Base-by-base conservation (phyloP, 176 grass and related monocot species). In the Phyllostachys edulis region DNA sequence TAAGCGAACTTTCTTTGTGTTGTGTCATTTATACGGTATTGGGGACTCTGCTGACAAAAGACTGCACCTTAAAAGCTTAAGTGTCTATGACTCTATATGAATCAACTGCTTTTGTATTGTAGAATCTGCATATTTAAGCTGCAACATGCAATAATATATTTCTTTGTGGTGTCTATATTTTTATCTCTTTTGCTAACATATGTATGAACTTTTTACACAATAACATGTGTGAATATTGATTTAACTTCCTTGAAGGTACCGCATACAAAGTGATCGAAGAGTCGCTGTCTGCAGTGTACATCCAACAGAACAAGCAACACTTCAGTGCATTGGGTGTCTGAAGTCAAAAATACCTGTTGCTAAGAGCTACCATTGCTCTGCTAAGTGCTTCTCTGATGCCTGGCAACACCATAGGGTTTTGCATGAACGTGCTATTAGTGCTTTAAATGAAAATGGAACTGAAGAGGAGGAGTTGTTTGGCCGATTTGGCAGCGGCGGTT, bases 301-400 rank as follows among this genome's bases (percentile, higher is more conserved):
- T 77, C 94, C 92, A 62, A 89, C 88, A 70, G 94, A 97, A 87
- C 80, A 87, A 69, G 94, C 94, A 82, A 90, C 91, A 6, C 80
- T 97, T 71, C 94, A 97, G 76, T 97, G 94, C 67, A 41, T 97
- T 21, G 90, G 89, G 38, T 97, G 94, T 85, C n/a, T 97, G 34
- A 97, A 97, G 79, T 90, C 88, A 82, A 97, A 97, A 88, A 89
- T 94, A 78, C 92, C 94, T 80, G 72, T 87, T 84, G 83, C 87
- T 24, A 97, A 92, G 84, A 94, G 94, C 84, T 97, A 92, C 46
- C 94, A 97, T 77, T 97, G 94, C 66, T 87, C 89, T 24, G 26
- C 94, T 81, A 97, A 84, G 85, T 97, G 94, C 47, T 94, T 97
- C 80, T 77, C 88, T 79, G 92, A 97, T 82, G 89, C 92, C 29